Evolutionary conservation across 1,139 yeast species (phyloP).

Genomic region (Torulaspora globosa): DNA sequence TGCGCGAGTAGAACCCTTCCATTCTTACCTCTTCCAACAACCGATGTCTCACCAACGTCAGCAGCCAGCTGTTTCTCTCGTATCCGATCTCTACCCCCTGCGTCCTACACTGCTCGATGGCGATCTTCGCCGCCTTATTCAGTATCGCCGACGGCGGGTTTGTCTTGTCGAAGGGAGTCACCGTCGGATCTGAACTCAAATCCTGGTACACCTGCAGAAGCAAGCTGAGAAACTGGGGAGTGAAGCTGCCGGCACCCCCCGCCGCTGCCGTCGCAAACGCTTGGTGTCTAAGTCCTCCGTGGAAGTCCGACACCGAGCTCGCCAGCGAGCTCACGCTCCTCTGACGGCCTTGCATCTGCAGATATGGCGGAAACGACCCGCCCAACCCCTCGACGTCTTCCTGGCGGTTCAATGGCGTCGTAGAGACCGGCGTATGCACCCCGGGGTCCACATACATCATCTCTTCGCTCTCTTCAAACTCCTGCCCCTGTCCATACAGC

Average conservation of each 20-base stretch:
- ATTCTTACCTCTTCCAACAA: slow-evolving; percentile 31
- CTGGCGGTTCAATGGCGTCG: slow-evolving; percentile 10
- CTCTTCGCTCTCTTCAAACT: slow-evolving; percentile 13
- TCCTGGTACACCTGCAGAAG: slow-evolving; percentile 32
- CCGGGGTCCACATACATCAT: slow-evolving; percentile 14
- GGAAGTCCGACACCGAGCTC: slow-evolving; percentile 29
- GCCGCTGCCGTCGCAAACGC: slow-evolving; percentile 11
- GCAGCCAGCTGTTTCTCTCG: slow-evolving; percentile 28
- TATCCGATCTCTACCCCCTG: slow-evolving; percentile 29
- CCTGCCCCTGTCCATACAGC: neutral
- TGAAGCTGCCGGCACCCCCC: slow-evolving; percentile 18
- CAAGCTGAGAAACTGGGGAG: slow-evolving; percentile 28
- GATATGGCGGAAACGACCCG: slow-evolving; percentile 16
- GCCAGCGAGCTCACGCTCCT: slow-evolving; percentile 30
- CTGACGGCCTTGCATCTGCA: slow-evolving; percentile 19
- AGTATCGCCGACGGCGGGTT: slow-evolving; percentile 38
- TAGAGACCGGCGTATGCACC: slow-evolving; percentile 14
- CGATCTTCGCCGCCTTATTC: slow-evolving; percentile 32
- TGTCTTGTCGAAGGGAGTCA: slow-evolving; percentile 36
- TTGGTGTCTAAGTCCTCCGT: slow-evolving; percentile 11
- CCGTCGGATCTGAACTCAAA: slow-evolving; percentile 34
- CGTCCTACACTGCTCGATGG: slow-evolving; percentile 27
- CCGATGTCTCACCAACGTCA: slow-evolving; percentile 30
- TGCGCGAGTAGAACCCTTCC: slow-evolving; percentile 29
- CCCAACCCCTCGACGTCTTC: neutral